These are phyloP conservation scores for Leccinum pachyderme DNA, from an alignment of 1,284 basidiomycete species.

Conservation along the genomic window DNA sequence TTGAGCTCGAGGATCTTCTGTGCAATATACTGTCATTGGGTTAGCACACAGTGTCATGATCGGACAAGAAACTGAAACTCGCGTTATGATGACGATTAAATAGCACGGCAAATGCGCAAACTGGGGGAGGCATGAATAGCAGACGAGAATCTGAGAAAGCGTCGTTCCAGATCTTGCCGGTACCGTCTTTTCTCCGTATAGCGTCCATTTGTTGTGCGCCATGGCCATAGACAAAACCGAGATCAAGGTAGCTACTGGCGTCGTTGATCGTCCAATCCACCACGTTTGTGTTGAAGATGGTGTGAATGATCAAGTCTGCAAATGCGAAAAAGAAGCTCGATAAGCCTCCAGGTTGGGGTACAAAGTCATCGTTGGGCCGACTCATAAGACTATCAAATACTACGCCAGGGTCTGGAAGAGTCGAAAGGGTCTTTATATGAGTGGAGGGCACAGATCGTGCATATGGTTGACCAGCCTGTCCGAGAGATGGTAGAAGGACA, in stretches of 20 bases:
- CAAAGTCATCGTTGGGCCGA: slow-evolving; percentile 44
- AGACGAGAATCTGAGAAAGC: slow-evolving; percentile 67
- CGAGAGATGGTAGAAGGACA: slow-evolving; percentile 51
- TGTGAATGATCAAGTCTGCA: slow-evolving; percentile 75
- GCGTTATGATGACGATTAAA: slow-evolving; percentile 77
- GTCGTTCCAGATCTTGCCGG: slow-evolving; percentile 65
- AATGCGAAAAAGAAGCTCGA: slow-evolving; percentile 75
- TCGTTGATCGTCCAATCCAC: slow-evolving; percentile 59
- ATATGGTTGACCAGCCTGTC: slow-evolving; percentile 64
- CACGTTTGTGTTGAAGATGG: slow-evolving; percentile 64
- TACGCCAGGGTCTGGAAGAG: slow-evolving; percentile 64
- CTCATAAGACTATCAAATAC: slow-evolving; percentile 74
- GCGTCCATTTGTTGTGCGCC: slow-evolving; percentile 46
- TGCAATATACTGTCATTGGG: slow-evolving; percentile 58
- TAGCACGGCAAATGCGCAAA: slow-evolving; percentile 66
- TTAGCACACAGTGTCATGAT: slow-evolving; percentile 2
- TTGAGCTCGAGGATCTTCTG: slow-evolving; percentile 69
- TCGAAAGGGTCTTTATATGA: slow-evolving; percentile 40
- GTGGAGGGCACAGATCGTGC: slow-evolving; percentile 66
- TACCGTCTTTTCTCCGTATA: slow-evolving; percentile 60
- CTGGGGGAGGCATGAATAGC: slow-evolving; percentile 74
- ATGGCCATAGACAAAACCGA: slow-evolving; percentile 74
- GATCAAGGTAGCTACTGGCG: slow-evolving; percentile 73
- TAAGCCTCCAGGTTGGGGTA: slow-evolving; percentile 57
- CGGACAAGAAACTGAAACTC: slow-evolving; percentile 23